Evolutionary conservation across 2,329 filamentous ascomycete species (phyloP).

Genomic region (Neofusicoccum parvum): DNA sequence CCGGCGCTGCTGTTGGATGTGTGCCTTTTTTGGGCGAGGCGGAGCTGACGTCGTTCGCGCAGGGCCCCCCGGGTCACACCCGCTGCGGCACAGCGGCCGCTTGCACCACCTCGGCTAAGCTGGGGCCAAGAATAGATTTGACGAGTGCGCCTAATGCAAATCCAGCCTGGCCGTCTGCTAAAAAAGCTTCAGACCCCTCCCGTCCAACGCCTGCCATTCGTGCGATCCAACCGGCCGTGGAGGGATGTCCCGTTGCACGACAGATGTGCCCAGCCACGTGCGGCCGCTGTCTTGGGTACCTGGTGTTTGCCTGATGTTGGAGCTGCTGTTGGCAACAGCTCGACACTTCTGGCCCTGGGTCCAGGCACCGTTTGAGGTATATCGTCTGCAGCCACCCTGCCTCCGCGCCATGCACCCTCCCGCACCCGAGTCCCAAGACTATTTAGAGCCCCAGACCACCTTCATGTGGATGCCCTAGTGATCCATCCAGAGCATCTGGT

Average conservation of each 20-base stretch:
- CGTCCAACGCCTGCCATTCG: not conserved
- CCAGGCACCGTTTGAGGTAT: not conserved
- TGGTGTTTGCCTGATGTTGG: slow-evolving; percentile 9
- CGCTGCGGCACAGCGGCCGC: slow-evolving; percentile 21
- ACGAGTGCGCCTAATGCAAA: not conserved
- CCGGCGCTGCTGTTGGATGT: slow-evolving; percentile 26
- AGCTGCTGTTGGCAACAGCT: not conserved
- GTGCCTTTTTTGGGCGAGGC: slow-evolving; percentile 28
- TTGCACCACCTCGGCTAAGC: slow-evolving; percentile 22
- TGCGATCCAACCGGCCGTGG: not conserved
- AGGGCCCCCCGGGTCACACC: slow-evolving; percentile 19
- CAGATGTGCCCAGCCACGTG: slow-evolving; percentile 3
- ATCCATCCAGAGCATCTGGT: not conserved
- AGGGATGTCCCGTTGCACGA: not conserved
- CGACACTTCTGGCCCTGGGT: not conserved
- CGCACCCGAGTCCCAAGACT: not conserved
- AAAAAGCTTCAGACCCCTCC: not conserved
- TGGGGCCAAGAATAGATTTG: slow-evolving; percentile 11
- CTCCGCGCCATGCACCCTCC: not conserved
- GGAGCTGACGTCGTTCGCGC: slow-evolving; percentile 24
- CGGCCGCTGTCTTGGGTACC: not conserved
- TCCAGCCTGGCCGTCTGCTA: not conserved
- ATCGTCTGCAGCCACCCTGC: not conserved
- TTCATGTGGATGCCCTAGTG: not conserved
- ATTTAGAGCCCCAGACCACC: slow-evolving; percentile 3